Evolutionary conservation across 2,329 filamentous ascomycete genomes (phyloP), one percentile per base, ranked within the genome.

Genomic region (Leptographium flavum): DNA sequence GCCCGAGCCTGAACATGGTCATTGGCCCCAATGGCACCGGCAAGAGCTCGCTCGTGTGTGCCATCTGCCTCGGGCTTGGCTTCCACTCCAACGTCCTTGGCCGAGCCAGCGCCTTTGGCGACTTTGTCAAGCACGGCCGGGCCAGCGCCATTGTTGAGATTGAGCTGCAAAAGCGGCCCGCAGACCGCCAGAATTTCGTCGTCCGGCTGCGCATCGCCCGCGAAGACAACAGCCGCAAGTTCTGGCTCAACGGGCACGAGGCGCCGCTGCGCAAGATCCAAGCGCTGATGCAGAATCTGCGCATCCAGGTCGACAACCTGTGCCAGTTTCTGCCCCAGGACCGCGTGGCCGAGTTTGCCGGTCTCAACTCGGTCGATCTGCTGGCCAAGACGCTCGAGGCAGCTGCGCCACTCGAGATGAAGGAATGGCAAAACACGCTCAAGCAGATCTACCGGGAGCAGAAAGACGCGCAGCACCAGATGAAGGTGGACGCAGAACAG

Each of bases 21-120:
- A 94, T 98, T 54, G 92, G 92, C 0, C 92, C 92, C n/a, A 98
- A 98, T 57, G 92, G 92, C 30, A 96, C 92, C 0, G 92, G 92
- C 45, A 98, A 98, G 65, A 96, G 90, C 63, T 95, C 92, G 0
- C 71, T 98, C 23, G 90, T 98, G 37, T 98, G 92, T 63, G 92
- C 92, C 38, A 94, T 98, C 53, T 96, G 92, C 57, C 66, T 98
- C 14, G 92, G 92, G 3, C 67, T 98, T 23, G 92, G 92, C 40
- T 95, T 83, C 70, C 75, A 78, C 28, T 79, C 88, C 22, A 76
- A 81, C 62, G 77, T 88, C 55, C 73, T 98, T 15, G 92, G 90
- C 15, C 81, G 92, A 49, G 87, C 88, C 7, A 87, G 83, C 55
- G 79, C 87, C 14, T 69, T 90, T 47, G 81, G 82, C 45, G 88